Base-by-base conservation (phyloP, 768 basidiomycete species). In the Crassisporium funariophilum region DNA sequence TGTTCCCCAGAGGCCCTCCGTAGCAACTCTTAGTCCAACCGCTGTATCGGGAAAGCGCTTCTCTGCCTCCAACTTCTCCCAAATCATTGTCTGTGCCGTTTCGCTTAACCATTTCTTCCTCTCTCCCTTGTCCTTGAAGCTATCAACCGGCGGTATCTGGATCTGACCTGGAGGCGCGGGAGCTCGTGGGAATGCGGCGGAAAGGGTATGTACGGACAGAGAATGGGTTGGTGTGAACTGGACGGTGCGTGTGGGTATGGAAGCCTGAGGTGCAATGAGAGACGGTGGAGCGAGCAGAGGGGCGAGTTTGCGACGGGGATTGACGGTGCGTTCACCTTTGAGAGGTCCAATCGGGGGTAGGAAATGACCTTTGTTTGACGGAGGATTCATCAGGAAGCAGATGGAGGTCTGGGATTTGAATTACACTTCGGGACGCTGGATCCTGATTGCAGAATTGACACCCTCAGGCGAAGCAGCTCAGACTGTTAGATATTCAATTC, bases 111-210 rank as follows among this genome's bases (percentile, higher is more conserved):
- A 61, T 33, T 48, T 49, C 49, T 49, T 54, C 39, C 62, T 51
- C n/a, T 56, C 49, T 21, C 35, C 52, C 20, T 54, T 52, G 2
- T 47, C 35, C 23, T 38, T 46, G 13, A 57, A 61, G 23, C 41
- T 44, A 16, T 53, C 52, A 6, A 42, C 41, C 13, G 53, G 15
- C 4, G 62, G 60, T 13, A 61, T 43, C 10, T 41, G 43, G 6
- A 63, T 51, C 3, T 39, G 35, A 2, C 54, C 60, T 7, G 37
- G 47, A 10, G 62, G 24, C 1, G 60, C 49, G 4, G 53, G 41
- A 24, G 50, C 41, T 2, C 60, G 48, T 3, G 62, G 60, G 24
- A 54, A 60, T 1, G 62, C 62, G 3, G 62, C 58, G 1, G 60
- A 58, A 3, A 58, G 37, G n/a, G 60, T 34, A 25, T 64, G 62